Evolutionary conservation across 2,329 filamentous ascomycete species (phyloP), one percentile per base, ranked within the genome.

Genomic region (Neofusicoccum cordaticola): DNA sequence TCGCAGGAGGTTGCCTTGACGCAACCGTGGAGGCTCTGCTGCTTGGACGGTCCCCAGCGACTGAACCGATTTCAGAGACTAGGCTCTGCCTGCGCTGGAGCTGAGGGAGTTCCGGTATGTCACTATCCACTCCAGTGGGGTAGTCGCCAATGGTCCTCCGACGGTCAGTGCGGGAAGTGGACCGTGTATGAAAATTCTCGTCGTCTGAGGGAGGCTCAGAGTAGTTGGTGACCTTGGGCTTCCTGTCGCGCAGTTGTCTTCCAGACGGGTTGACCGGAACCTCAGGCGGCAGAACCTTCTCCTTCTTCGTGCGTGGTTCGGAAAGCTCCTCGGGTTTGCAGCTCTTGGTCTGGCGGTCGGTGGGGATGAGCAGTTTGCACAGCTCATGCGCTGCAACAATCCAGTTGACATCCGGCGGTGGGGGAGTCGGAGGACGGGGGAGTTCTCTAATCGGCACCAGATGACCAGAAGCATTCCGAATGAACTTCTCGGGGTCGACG

Each of bases 341-440:
- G 77, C 93, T 97, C 61, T 83, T 84, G 0, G 90, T 93, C 69
- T 92, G 87, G 3, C 93, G 86, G 68, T 90, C 84, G 0, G 82
- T 82, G 0, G 94, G 95, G 64, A 97, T 90, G 22, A 98, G 84
- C 4, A 96, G 76, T 73, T 91, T 93, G 71, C 88, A 91, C 12
- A 98, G 80, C 73, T 96, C 93, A 70, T 92, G 86, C 0, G 91
- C 86, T n/a, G 93, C 93, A 34, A 90, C 85, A 0, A 89, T 86
- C 95, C 94, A 98, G 48, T 91, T 85, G 0, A 98, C 89, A 50
- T 93, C 90, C 2, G 93, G 92, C 0, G 90, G 86, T 8, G 91
- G 91, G 0, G 90, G 89, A 3, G 88, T 86, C 2, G 86, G 82
- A 17, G 76, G 78, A 65, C 76, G 77, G 27, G 81, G 47, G 15